Percentiles rank a stretch among this genome's conserved stretches.
Conservation (phyloP, 1,284 basidiomycete species). For the Puccinia sorghi region DNA sequence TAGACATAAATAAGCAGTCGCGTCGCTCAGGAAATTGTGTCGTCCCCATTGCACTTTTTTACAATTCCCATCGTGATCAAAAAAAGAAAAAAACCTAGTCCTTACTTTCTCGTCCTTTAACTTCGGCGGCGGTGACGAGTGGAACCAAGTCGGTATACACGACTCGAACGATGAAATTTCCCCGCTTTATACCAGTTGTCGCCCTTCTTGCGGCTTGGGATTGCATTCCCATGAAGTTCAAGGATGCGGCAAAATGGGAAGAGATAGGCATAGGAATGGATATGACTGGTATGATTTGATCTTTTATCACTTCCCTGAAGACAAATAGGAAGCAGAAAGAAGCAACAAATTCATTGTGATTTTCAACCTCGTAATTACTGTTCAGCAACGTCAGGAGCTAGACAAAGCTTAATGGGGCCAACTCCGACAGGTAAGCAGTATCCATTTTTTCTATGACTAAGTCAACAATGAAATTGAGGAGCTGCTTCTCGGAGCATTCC, state of each 20-base stretch:
- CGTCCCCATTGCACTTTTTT: too few relatives aligned
- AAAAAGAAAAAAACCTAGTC: too few relatives aligned
- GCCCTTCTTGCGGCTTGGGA: not conserved
- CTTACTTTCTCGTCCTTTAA: too few relatives aligned
- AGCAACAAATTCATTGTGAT: too few relatives aligned
- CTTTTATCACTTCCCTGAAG: not conserved
- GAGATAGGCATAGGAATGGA: not conserved
- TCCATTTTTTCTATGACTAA: not conserved
- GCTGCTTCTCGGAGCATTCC: not conserved
- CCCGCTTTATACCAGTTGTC: not conserved
- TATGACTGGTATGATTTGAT: not conserved
- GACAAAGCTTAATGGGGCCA: not conserved
- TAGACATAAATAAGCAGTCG: too few relatives aligned
- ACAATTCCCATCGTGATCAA: too few relatives aligned
- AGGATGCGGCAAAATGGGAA: not conserved
- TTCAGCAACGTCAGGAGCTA: not conserved
- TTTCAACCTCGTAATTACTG: not conserved
- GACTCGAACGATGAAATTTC: not conserved
- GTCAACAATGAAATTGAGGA: not conserved
- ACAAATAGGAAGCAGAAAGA: not conserved
- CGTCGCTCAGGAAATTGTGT: too few relatives aligned
- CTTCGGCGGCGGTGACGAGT: too few relatives aligned
- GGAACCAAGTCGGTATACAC: too few relatives aligned
- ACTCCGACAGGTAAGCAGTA: not conserved
- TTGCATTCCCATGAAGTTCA: not conserved